Base-by-base conservation (phyloP, 257 asterid species). In the Capsicum pubescens region DNA sequence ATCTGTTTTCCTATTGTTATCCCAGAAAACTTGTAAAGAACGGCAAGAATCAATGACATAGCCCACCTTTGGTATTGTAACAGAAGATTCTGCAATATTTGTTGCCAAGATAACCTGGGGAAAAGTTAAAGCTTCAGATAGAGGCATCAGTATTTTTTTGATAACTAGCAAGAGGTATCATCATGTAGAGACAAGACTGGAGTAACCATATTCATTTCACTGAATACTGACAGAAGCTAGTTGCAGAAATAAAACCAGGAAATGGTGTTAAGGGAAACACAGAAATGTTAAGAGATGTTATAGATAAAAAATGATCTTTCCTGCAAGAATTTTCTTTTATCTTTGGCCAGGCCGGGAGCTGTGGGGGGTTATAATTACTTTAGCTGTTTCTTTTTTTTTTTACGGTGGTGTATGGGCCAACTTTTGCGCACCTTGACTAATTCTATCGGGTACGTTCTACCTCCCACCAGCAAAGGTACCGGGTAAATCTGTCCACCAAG, bases 21-120 rank as follows among this genome's bases (percentile, higher is more conserved):
- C 98, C 98, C 98, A 96, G 87, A 89, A 90, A 86, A 96, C 98
- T 92, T 94, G 98, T 90, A 96, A 91, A 80, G 99, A 94, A 84
- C 99, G 98, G 81, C 99, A 96, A 39, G 99, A 96, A 89, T 96
- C 99, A 85, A 96, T 92, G 84, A 96, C 97, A 88, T 92, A 92
- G 77, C 98, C 99, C 50, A 96, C 98, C 89, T 92, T 91, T 69
- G 99, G 99, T 91, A 96, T 96, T 36, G 99, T 96, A 81, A 96
- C 99, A 13, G 99, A 96, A 88, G 99, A 96, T 87, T 96, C 99
- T 67, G 98, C 99, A 86, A 96, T 96, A 82, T 96, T 96, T 85
- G 99, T 96, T 74, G 99, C 99, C 88, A 96, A 87, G 84, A 96
- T 96, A 54, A 96, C 95, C 99, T 96, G 94, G 85, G 83, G 11